phyloP scores from a whole-genome alignment of 768 basidiomycete genomes.

The button mushroom (Agaricus bisporus) region DNA sequence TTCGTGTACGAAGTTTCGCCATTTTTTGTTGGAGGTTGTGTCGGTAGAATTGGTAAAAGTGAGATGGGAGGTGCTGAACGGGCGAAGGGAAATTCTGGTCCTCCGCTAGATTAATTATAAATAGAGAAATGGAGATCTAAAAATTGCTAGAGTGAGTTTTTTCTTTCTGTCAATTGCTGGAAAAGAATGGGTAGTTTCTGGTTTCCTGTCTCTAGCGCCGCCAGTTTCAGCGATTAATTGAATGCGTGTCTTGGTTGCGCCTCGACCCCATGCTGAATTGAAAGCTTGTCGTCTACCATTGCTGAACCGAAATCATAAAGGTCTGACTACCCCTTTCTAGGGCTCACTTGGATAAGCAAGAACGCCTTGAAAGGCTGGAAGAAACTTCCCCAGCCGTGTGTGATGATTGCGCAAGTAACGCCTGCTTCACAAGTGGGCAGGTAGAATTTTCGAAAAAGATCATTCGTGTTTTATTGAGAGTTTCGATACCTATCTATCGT shows the following conservation, averaged over 20 bases:
- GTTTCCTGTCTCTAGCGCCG: slow-evolving; percentile 41
- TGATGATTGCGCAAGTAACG: slow-evolving; percentile 80
- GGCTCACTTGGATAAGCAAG: slow-evolving; percentile 84
- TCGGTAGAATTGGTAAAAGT: slow-evolving; percentile 37
- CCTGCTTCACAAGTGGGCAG: slow-evolving; percentile 30
- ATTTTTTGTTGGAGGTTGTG: slow-evolving; percentile 44
- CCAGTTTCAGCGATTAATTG: slow-evolving; percentile 87
- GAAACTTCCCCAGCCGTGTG: slow-evolving; percentile 87
- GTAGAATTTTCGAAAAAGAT: not conserved
- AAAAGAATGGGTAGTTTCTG: not conserved
- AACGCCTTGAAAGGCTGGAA: slow-evolving; percentile 83
- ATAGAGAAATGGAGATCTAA: slow-evolving; percentile 78
- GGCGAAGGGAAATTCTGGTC: slow-evolving; percentile 59
- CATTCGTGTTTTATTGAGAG: not conserved
- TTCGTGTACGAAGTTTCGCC: slow-evolving; percentile 56
- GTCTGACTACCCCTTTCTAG: slow-evolving; percentile 28
- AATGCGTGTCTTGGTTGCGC: slow-evolving; percentile 79
- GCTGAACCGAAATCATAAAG: too few species aligned
- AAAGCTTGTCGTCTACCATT: slow-evolving; percentile 60
- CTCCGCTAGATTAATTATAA: slow-evolving; percentile 74
- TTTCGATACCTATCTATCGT: not conserved
- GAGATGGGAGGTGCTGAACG: slow-evolving; percentile 24
- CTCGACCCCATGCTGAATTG: slow-evolving; percentile 57
- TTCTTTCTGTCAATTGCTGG: not conserved
- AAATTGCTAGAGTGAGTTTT: slow-evolving; percentile 75